These are phyloP conservation scores for Flaveria linearis DNA, from an alignment of 129 eudicot genomes.

Conservation along the genomic window DNA sequence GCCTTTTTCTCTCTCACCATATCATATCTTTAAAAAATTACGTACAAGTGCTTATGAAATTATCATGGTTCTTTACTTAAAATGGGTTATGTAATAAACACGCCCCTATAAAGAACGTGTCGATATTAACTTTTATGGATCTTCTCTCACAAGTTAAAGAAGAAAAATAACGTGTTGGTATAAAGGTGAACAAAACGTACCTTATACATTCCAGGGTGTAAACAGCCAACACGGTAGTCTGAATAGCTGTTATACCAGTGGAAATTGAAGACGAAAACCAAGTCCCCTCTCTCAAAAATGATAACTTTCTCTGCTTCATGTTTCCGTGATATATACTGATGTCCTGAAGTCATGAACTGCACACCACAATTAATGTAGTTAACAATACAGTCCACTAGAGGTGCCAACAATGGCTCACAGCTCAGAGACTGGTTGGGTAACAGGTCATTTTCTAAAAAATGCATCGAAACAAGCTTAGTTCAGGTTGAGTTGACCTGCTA, in stretches of 20 bases:
- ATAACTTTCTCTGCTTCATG: slow-evolving; percentile 86
- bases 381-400: not conserved
- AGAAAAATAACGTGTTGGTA: no score
- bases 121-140: no score
- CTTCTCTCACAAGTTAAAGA: no score
- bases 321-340: slow-evolving; percentile 88
- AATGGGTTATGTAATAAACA: no score
- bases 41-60: no score
- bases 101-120: no score
- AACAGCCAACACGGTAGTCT: slow-evolving; percentile 85
- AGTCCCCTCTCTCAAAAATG: slow-evolving; percentile 80
- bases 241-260: slow-evolving; percentile 92
- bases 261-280: slow-evolving; percentile 91
- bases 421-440: no score
- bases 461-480: not conserved
- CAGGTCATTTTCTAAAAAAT: no score
- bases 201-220: slow-evolving; percentile 91
- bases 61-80: no score
- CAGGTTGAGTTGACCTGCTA: not conserved
- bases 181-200: slow-evolving; percentile 35
- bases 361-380: slow-evolving; percentile 8
- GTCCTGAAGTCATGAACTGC: slow-evolving; percentile 98
- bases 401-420: not conserved
- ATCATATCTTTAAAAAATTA: no score
- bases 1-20: no score